Base-by-base conservation (phyloP, 768 basidiomycete species). In the button mushroom (Agaricus bisporus) region DNA sequence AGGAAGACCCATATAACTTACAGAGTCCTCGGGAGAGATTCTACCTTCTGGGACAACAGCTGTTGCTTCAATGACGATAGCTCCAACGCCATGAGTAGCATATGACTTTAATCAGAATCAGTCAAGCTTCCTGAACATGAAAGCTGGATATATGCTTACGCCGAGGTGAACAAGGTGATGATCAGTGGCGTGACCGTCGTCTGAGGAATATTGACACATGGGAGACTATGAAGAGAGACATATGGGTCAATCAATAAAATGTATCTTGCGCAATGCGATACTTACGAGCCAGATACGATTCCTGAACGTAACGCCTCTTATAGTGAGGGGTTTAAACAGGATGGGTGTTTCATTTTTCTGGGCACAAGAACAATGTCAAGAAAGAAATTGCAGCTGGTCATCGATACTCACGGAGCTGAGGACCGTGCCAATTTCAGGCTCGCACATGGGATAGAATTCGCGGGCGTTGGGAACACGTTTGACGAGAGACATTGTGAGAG, bases 91-190 rank as follows among this genome's bases (percentile, higher is more conserved):
- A 35, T 88, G 77, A 7, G 83, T 77, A 14, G 88, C 88, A 59
- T 83, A 79, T 0, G 76, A 76, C 79, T 81, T 48, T 22, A 77
- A 76, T 79, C 36, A 35, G n/a, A 50, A 28, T 14, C 12, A 20
- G 10, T 6, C 12, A 8, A 37, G 11, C 15, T 8, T 28, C 6
- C 5, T 41, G 28, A 47, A 12, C 41, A 29, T 12, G 17, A 20
- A 32, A 32, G 1, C 48, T 28, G n/a, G 25, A 9, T 15, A 22
- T 43, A 37, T 58, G 80, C 81, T 0, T 56, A 81, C 80, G 1
- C 86, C 86, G 28, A 88, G 74, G 62, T 92, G 88, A n/a, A 90
- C 86, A 3, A 91, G 66, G 65, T 93, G 91, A 83, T 85, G 91
- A 58, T 91, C 86, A 1, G 89, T 90, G 3, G 83, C 81, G 60